Evolutionary conservation across 1,284 basidiomycete genomes (phyloP).

Genomic region (Leccinum fuscescens): DNA sequence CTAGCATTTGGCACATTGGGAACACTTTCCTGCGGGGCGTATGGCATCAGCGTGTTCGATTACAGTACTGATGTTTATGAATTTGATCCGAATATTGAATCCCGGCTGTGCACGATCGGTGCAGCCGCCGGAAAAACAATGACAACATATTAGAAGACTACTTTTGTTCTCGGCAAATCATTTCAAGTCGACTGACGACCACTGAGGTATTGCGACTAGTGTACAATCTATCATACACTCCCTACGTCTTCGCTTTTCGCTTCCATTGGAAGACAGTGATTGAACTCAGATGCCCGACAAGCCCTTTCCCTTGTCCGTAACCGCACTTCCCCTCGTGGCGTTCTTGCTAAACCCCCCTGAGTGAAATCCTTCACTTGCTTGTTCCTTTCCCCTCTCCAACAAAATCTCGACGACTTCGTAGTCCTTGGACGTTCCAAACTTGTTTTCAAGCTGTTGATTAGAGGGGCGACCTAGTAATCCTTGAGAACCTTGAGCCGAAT

Average conservation of each 20-base stretch:
- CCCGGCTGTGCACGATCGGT: too few species aligned
- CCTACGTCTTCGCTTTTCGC: background rate
- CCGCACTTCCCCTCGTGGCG: conserved; percentile 40
- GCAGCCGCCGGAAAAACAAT: too few species aligned
- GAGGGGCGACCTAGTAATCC: conserved; percentile 69
- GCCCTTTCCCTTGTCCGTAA: conserved; percentile 42
- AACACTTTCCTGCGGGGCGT: background rate
- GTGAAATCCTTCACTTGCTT: conserved; percentile 47
- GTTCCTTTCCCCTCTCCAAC: conserved; percentile 59
- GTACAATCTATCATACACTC: conserved; percentile 22
- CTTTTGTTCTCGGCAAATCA: too few species aligned
- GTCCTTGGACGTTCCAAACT: conserved; percentile 66
- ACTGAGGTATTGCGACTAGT: too few species aligned
- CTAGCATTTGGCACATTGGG: background rate
- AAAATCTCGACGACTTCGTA: conserved; percentile 58
- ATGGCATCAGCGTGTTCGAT: too few species aligned
- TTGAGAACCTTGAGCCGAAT: conserved; percentile 68
- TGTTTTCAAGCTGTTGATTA: conserved; percentile 72
- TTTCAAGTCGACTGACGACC: too few species aligned
- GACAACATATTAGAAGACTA: too few species aligned
- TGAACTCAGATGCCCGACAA: conserved; percentile 27
- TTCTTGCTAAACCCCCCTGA: conserved; percentile 30
- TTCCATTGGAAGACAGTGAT: background rate
- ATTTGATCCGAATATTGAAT: too few species aligned
- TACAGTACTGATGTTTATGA: too few species aligned